Base-by-base conservation (phyloP, 371 early-diverging fungal genomes). In the Fennellomyces sp. region DNA sequence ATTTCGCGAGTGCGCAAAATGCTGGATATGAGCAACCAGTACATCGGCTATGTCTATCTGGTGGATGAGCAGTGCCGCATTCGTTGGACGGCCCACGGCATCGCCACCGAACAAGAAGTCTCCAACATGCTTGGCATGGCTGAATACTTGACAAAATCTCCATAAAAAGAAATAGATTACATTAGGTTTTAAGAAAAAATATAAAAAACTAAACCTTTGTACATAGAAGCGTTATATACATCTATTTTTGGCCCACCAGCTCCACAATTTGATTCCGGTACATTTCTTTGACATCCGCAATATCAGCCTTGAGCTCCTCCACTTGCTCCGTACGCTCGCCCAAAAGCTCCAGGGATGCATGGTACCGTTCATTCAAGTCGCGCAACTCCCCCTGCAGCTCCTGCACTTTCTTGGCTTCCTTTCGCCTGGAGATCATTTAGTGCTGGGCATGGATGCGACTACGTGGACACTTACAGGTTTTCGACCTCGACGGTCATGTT, bases 291-390 rank as follows among this genome's bases (percentile, higher is more conserved):
- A 94, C 86, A 62, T 96, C 96, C 2, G 63, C 64, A 41, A 96
- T 83, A 69, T 94, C 94, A 2, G 86, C 88, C 61, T 88, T 79
- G 15, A 95, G 72, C 50, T 96, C 97, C 48, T 89, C 82, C 12
- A 93, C 90, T 56, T 87, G 84, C 63, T 96, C 97, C 13, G 94
- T 92, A 63, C 89, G 86, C 68, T 95, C 95, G 13, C 97, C 97
- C 36, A 96, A 69, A 67, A 96, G 69, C 69, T 93, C 95, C 4
- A 96, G 70, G 12, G 91, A 88, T 5, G 92, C 88, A 48, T 83
- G 75, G 61, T 95, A 90, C 52, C 94, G 83, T 68, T 71, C 50
- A 51, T 83, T 65, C 47, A 88, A 56, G 42, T 83, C 66, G 57
- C 75, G 51, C 27, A 62, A 27, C 52, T 81, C 63, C n/a, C 60